phyloP scores from a whole-genome alignment of 257 asterid genomes.

The Jaltomata sinuosa region DNA sequence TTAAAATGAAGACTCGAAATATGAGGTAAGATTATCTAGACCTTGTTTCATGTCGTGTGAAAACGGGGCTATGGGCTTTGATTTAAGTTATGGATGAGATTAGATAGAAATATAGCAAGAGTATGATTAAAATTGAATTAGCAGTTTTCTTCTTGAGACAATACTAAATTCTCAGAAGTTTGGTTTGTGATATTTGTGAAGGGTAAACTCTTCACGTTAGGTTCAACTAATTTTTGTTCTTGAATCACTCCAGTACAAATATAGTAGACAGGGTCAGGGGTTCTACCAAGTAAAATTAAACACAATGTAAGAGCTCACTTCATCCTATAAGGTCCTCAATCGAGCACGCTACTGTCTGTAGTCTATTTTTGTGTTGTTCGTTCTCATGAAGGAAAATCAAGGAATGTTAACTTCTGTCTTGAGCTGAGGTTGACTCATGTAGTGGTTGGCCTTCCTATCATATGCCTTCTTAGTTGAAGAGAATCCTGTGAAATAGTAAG shows the following conservation, averaged over 20 bases:
- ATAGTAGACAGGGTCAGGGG: neutral
- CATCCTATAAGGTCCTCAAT: neutral
- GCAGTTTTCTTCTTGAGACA: neutral
- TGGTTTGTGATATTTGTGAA: neutral
- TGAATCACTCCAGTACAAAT: neutral
- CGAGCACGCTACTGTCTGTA: neutral
- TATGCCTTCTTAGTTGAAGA: neutral
- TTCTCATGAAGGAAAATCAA: conserved; percentile 8
- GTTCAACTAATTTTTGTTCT: neutral
- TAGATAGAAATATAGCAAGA: neutral
- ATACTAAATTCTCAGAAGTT: neutral
- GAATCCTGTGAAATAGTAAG: neutral
- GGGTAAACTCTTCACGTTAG: neutral
- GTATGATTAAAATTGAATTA: neutral
- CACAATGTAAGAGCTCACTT: neutral
- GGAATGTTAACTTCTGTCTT: conserved; percentile 11
- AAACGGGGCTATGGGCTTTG: neutral
- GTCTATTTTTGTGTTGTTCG: conserved; percentile 11
- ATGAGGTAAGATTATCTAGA: neutral
- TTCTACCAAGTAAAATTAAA: neutral
- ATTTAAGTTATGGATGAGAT: neutral
- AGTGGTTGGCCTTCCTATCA: neutral
- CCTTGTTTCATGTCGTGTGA: neutral
- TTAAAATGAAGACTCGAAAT: neutral
- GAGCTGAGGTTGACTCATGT: neutral